phyloP scores from a whole-genome alignment of 2,329 filamentous ascomycete genomes.

The Leptographium flavum region DNA sequence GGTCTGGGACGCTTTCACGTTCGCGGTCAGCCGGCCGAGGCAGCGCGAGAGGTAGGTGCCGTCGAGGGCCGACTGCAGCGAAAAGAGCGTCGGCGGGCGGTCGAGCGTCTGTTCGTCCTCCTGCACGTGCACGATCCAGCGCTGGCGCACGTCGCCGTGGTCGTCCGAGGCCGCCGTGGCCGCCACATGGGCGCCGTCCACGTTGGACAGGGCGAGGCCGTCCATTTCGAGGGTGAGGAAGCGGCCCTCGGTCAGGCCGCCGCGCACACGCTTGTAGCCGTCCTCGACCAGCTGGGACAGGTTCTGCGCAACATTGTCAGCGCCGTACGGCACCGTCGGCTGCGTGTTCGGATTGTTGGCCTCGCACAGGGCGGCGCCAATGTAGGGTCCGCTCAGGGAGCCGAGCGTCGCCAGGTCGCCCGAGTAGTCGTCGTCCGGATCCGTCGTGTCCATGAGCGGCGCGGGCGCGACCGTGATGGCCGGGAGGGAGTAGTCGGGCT shows the following conservation, averaged over 20 bases:
- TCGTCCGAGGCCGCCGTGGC: constrained; percentile 12
- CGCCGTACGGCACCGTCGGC: constrained; percentile 35
- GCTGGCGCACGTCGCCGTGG: constrained; percentile 26
- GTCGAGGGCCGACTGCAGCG: constrained; percentile 7
- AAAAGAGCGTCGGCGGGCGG: background rate
- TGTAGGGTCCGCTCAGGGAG: constrained; percentile 23
- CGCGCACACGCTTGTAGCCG: constrained; percentile 36
- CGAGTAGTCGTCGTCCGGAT: background rate
- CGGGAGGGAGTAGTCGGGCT: constrained; percentile 32
- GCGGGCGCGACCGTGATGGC: constrained; percentile 25
- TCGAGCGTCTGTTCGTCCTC: constrained; percentile 5
- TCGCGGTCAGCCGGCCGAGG: background rate
- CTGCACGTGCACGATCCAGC: constrained; percentile 31
- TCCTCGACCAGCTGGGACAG: constrained; percentile 27
- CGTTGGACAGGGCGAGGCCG: constrained; percentile 25
- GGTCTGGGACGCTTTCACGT: background rate
- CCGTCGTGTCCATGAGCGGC: constrained; percentile 24
- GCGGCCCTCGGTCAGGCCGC: constrained; percentile 37
- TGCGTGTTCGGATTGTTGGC: constrained; percentile 20
- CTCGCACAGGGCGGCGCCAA: constrained; percentile 30
- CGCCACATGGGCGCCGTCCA: constrained; percentile 11
- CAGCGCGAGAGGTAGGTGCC: constrained; percentile 5
- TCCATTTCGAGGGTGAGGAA: constrained; percentile 34
- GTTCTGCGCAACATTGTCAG: too few relatives aligned
- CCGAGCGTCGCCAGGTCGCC: background rate